Evolutionary conservation across 2,329 filamentous ascomycete genomes (phyloP).

Genomic region (Hyphodiscus sp.): DNA sequence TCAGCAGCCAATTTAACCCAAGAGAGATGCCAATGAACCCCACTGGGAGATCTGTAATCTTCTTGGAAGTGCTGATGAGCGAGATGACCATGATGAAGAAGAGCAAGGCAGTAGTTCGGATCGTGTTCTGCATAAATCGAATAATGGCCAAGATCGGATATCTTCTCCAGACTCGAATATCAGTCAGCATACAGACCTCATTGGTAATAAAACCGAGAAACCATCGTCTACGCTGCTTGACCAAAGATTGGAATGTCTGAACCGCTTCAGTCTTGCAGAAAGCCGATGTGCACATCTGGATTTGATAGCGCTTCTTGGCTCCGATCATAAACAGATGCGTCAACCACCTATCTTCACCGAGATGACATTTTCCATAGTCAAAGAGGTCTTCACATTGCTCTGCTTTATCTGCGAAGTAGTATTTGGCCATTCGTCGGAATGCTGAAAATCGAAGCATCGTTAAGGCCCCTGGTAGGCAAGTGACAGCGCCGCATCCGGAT

Average conservation of each 20-base stretch:
- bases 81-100: slow-evolving; percentile 93
- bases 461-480: slow-evolving; percentile 88
- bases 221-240: slow-evolving; percentile 95
- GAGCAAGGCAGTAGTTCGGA: slow-evolving; percentile 84
- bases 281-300: slow-evolving; percentile 94
- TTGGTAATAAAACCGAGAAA: slow-evolving; percentile 97
- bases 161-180: slow-evolving; percentile 82
- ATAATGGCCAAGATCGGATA: slow-evolving; percentile 84
- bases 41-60: slow-evolving; percentile 71
- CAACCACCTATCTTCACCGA: slow-evolving; percentile 94
- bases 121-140: slow-evolving; percentile 92
- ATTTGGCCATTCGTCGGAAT: slow-evolving; percentile 93
- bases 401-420: slow-evolving; percentile 96
- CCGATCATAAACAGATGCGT: slow-evolving; percentile 99
- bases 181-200: slow-evolving; percentile 96
- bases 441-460: slow-evolving; percentile 95
- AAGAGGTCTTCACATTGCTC: slow-evolving; percentile 95
- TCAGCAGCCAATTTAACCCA: slow-evolving; percentile 88
- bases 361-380: slow-evolving; percentile 90
- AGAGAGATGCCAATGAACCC: slow-evolving; percentile 92
- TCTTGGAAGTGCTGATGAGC: slow-evolving; percentile 76
- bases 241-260: slow-evolving; percentile 73
- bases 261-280: slow-evolving; percentile 99
- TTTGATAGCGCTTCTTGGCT: slow-evolving; percentile 86
- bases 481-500: slow-evolving; percentile 88